These are phyloP conservation scores for Zoysia matrella DNA, from an alignment of 202 grass and related monocot species.

Conservation along the genomic window DNA sequence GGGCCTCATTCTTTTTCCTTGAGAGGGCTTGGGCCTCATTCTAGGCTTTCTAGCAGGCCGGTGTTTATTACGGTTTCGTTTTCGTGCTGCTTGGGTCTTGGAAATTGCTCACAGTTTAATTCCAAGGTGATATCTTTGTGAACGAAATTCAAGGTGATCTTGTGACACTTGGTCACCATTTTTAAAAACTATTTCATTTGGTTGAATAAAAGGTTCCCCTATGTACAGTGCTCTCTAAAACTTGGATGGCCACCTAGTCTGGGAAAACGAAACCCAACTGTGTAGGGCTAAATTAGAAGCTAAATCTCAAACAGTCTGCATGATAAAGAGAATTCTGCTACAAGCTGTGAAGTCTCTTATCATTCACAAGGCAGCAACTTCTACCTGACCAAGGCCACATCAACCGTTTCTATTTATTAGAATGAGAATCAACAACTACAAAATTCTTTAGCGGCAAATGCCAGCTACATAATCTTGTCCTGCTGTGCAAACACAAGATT, in stretches of 20 bases:
- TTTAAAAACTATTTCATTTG: too few relatives aligned
- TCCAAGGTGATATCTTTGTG: background rate
- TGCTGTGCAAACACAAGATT: background rate
- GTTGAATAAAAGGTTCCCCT: too few relatives aligned
- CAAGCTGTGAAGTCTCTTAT: constrained; percentile 8
- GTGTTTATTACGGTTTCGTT: too few relatives aligned
- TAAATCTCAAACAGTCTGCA: background rate
- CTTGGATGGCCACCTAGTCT: too few relatives aligned
- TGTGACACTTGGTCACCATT: too few relatives aligned
- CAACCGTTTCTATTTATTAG: constrained; percentile 45
- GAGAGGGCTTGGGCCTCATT: too few relatives aligned
- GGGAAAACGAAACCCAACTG: too few relatives aligned
- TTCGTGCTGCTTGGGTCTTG: too few relatives aligned
- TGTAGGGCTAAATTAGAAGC: background rate
- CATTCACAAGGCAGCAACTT: background rate
- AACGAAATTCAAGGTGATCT: background rate
- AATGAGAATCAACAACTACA: constrained; percentile 50
- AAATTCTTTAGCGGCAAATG: constrained; percentile 37
- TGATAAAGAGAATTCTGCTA: constrained; percentile 1
- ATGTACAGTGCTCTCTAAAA: too few relatives aligned
- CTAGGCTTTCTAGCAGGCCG: too few relatives aligned
- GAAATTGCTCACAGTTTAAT: background rate
- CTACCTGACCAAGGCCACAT: constrained; percentile 1
- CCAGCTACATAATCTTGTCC: background rate
- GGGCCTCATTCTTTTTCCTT: background rate